Base-by-base conservation (phyloP, 2,329 filamentous ascomycete genomes). In the Tolypocladium ovalisporum region DNA sequence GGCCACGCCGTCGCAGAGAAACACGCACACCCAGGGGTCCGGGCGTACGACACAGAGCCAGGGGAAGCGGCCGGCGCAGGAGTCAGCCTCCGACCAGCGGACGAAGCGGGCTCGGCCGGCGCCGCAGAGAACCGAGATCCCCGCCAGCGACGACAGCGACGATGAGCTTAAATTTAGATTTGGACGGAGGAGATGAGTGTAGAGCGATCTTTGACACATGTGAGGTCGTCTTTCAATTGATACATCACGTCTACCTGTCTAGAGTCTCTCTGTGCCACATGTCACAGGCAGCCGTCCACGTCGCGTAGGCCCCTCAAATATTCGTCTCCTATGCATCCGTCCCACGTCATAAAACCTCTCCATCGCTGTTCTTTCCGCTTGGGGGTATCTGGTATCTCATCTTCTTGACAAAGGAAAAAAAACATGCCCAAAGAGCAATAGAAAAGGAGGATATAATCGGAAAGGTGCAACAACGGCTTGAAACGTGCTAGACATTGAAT, bases 81-180 rank as follows among this genome's bases (percentile, higher is more conserved):
- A 68, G 15, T 59, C 68, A 22, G 61, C 64, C 4, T 63, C 62
- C 3, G 66, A 68, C n/a, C 65, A 66, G 40, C 66, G 68, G 15
- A 61, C 68, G 6, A 74, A 67, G 67, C 66, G 69, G 56, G 56
- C 68, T 8, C 66, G 72, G 37, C 62, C 69, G 4, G 66, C 65
- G 2, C 70, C 74, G 19, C 71, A 70, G 58, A 67, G 70, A 8
- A 60, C 70, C 1, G 70, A 69, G 54, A 63, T 70, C 40, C 64
- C 64, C 5, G 73, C 75, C 57, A 74, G 71, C 51, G 77, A 75
- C 15, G 73, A 82, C 37, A 82, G 79, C 59, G 81, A 83, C 51
- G 81, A 83, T 58, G 80, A 78, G 63, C 72, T 82, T 54, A 77
- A 77, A 62, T 84, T 84, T 64, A 74, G 75, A 56, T 84, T 84